Evolutionary conservation across 768 basidiomycete species (phyloP), one percentile per base, ranked within the genome.

Genomic region (Russula dissimulans): DNA sequence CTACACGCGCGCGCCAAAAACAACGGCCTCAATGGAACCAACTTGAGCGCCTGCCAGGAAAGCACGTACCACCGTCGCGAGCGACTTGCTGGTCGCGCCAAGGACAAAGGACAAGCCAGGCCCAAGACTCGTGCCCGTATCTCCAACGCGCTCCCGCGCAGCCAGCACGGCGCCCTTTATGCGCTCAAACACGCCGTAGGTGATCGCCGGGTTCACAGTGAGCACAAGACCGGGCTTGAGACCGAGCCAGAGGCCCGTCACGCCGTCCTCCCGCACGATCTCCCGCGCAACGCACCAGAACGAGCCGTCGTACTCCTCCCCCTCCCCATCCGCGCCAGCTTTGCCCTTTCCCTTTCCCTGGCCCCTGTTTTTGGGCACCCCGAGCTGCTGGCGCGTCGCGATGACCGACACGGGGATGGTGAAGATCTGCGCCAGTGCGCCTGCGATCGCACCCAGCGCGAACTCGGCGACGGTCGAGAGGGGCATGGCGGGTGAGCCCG

Each of bases 391-490:
- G 14, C 97, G 83, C 4, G 95, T 98, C 15, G 97, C 97, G 68
- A 99, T 97, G 53, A 98, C 95, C 7, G 92, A 84, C 14, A 98
- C 95, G 10, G 97, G 97, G 66, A 98, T 97, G 22, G 97, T 99
- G 75, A 98, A 98, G 58, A 98, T 87, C 72, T 98, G 97, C 5
- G 95, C 95, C 17, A 98, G 82, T 0, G 86, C 95, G 3, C 95
- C 97, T 1, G 97, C 97, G 12, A 89, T 68, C 2, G 97, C 97
- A 11, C 97, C 95, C 17, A 99, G 78, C 18, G 88, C 70, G 4
- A 99, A 79, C 71, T 99, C 97, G 32, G 85, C 83, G 3, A 78
- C 82, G 9, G 87, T 91, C 5, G 85, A 89, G 5, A 92, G 74
- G 4, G 81, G 72, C 17, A 81, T 82, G 0, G 81, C 63, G 65